A percentile compares a stretch with the other conserved stretches of the same genome.
Conservation (phyloP, 2,329 filamentous ascomycete species). For the Penicillium griseofulvum region DNA sequence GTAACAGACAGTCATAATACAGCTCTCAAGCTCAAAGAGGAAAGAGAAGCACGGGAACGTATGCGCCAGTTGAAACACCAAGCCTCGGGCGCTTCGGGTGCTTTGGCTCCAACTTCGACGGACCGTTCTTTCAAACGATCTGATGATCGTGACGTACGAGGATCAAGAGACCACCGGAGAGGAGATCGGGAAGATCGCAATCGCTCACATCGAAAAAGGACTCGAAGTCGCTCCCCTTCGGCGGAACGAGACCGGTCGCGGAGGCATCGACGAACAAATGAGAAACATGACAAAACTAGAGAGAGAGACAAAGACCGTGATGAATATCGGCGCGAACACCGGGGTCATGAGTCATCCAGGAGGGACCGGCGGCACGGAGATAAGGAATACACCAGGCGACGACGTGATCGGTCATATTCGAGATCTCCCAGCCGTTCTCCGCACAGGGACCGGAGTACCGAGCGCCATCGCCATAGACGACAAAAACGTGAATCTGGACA, state of each 20-base stretch:
- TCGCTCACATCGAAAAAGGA: constrained; percentile 29
- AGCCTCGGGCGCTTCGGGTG: constrained; percentile 12
- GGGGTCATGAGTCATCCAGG: constrained; percentile 12
- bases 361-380: constrained; percentile 16
- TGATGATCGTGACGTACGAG: constrained; percentile 19
- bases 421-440: constrained; percentile 23
- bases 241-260: constrained; percentile 24
- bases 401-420: constrained; percentile 16
- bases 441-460: constrained; percentile 15
- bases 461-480: constrained; percentile 19
- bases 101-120: constrained; percentile 16
- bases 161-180: constrained; percentile 19
- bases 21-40: constrained; percentile 78
- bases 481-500: constrained; percentile 31
- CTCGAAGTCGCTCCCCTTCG: constrained; percentile 29
- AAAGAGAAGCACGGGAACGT: constrained; percentile 70
- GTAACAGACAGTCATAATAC: constrained; percentile 88
- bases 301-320: constrained; percentile 16
- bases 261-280: constrained; percentile 24
- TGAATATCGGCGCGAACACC: constrained; percentile 15
- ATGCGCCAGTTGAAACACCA: constrained; percentile 58
- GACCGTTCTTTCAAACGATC: constrained; percentile 39
- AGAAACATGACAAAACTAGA: constrained; percentile 17
- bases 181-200: constrained; percentile 22
- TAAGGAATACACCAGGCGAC: constrained; percentile 4